Evolutionary conservation across 495 filamentous ascomycete genomes (phyloP).

Genomic region (Jackrogersella minutella): DNA sequence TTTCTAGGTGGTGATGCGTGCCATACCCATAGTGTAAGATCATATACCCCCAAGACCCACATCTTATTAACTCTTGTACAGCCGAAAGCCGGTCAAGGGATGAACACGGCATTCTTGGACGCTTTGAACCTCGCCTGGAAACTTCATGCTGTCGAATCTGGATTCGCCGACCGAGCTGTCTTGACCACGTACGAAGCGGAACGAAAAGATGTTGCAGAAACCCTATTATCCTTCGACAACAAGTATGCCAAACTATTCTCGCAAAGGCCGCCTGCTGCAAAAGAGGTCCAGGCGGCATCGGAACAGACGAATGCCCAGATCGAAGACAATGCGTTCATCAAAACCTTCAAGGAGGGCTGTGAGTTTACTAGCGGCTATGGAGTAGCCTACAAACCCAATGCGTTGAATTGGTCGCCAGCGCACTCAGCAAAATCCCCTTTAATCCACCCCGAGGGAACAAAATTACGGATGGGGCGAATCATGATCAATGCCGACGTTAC

Average conservation of each 20-base stretch:
- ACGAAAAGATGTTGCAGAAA: conserved; percentile 72
- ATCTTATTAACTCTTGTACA: conserved; percentile 28
- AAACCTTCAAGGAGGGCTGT: conserved; percentile 74
- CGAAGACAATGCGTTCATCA: conserved; percentile 73
- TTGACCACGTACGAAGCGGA: conserved; percentile 78
- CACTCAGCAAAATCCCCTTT: conserved; percentile 76
- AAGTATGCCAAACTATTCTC: conserved; percentile 74
- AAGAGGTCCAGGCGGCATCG: conserved; percentile 57
- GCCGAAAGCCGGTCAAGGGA: conserved; percentile 85
- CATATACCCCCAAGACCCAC: neutral
- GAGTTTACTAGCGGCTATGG: conserved; percentile 77
- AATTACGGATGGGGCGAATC: conserved; percentile 72
- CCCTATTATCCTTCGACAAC: conserved; percentile 76
- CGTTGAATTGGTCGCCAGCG: conserved; percentile 67
- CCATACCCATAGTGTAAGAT: conserved; percentile 77
- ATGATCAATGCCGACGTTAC: conserved; percentile 81
- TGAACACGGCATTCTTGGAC: conserved; percentile 87
- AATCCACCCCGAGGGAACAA: conserved; percentile 68
- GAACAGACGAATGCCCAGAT: conserved; percentile 33
- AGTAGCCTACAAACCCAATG: conserved; percentile 69
- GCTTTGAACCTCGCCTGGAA: conserved; percentile 88
- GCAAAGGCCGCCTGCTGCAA: conserved; percentile 62
- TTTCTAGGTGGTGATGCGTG: conserved; percentile 84
- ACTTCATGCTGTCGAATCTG: conserved; percentile 72
- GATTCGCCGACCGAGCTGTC: conserved; percentile 63